phyloP scores from a whole-genome alignment of 768 basidiomycete genomes.

The Tephrocybe sp. region DNA sequence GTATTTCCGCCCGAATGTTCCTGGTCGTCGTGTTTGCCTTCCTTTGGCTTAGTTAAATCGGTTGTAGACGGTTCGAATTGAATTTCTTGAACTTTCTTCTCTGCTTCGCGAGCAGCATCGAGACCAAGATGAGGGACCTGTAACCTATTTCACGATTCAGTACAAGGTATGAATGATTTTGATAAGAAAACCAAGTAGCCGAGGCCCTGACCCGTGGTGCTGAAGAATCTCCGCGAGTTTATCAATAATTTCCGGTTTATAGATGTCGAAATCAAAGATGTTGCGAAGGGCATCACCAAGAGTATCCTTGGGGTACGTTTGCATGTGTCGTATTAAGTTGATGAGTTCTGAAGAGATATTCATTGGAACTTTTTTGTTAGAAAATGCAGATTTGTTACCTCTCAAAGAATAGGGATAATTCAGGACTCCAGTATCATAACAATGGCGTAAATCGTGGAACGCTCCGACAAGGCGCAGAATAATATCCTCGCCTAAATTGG shows the following conservation, averaged over 20 bases:
- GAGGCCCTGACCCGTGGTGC: conserved; percentile 51
- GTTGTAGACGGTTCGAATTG: conserved; percentile 58
- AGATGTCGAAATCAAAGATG: conserved; percentile 71
- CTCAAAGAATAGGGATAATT: conserved; percentile 70
- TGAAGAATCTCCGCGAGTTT: conserved; percentile 57
- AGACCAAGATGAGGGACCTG: conserved; percentile 54
- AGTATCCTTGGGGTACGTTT: conserved; percentile 56
- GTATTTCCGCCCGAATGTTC: conserved; percentile 63
- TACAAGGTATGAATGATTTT: too few species aligned
- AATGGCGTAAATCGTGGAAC: conserved; percentile 62
- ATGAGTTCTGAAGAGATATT: conserved; percentile 49
- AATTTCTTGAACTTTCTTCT: conserved; percentile 53
- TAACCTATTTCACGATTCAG: conserved; percentile 44
- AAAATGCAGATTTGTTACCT: conserved; percentile 34
- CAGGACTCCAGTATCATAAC: conserved; percentile 55
- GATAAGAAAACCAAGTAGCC: too few species aligned
- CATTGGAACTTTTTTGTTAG: background rate
- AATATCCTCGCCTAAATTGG: conserved; percentile 53
- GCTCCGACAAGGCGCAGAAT: conserved; percentile 58
- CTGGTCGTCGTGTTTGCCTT: conserved; percentile 62
- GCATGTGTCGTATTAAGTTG: conserved; percentile 64
- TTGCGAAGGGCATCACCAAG: conserved; percentile 62
- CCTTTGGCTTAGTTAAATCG: conserved; percentile 53
- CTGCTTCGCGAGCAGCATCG: conserved; percentile 54
- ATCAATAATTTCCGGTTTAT: conserved; percentile 64